Base-by-base conservation (phyloP, 2,329 filamentous ascomycete genomes). In the Colletotrichum tamarilloi region DNA sequence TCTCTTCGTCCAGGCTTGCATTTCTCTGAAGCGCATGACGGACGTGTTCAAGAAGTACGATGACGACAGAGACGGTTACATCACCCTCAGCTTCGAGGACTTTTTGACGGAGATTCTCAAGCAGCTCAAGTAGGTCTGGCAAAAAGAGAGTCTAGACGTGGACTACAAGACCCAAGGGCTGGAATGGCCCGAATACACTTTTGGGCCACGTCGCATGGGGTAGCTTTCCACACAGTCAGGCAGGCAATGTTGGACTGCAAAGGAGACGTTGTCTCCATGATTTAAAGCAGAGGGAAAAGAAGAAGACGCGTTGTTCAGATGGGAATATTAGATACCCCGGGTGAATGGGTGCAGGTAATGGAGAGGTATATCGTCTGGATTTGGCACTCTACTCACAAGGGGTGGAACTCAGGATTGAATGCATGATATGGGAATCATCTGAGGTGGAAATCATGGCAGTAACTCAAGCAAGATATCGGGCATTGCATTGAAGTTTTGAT, bases 41-140 rank as follows among this genome's bases (percentile, higher is more conserved):
- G 97, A 99, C 83, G 95, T 98, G 32, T 99, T 99, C 83, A 99
- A 99, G 88, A 96, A 95, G 84, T 99, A 98, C 82, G 97, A 99
- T 78, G 94, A 97, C 79, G 97, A 99, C 83, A 91, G 97, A 55
- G 97, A 98, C 84, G 97, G 97, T 1, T 98, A 95, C 82, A 94
- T 95, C 77, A 95, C 93, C 4, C 84, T 95, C 67, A 94, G 92
- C 81, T 95, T 95, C 78, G 93, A 95, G 84, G 93, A 95, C 78
- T 95, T 95, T 81, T 84, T 95, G 80, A 92, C 91, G 49, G 92
- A 91, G 84, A 91, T 91, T 75, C 77, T 92, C 76, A 89, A 89
- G 80, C 90, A 91, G 82, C 82, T 91, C 73, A 89, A 87, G 83
- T 90, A 83, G 30, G 22, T 12, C 14, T 14, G 28, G 28, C 16